phyloP scores from a whole-genome alignment of 129 eudicot species.

The Scalesia atractyloides region DNA sequence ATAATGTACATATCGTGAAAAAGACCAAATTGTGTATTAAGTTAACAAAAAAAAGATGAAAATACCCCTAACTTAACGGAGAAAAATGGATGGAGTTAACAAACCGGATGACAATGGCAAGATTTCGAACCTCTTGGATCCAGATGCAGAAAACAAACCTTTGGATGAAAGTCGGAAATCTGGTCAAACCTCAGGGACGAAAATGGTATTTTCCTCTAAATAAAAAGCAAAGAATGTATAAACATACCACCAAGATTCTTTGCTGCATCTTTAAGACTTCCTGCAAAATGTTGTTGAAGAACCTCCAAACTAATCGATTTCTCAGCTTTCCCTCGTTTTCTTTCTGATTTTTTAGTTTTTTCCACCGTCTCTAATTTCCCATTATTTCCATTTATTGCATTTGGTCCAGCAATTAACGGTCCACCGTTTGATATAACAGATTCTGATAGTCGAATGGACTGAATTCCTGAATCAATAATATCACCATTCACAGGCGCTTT shows the following conservation, averaged over 20 bases:
- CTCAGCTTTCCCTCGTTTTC: slow-evolving; percentile 94
- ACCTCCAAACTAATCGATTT: slow-evolving; percentile 89
- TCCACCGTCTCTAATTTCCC: slow-evolving; percentile 38
- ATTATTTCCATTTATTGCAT: slow-evolving; percentile 28
- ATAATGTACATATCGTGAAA: too few relatives aligned
- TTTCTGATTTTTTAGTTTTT: slow-evolving; percentile 62
- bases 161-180: too few relatives aligned
- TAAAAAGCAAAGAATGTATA: slow-evolving; percentile 20
- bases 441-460: slow-evolving; percentile 42
- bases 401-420: slow-evolving; percentile 30
- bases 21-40: too few relatives aligned
- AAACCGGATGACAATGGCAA: too few relatives aligned
- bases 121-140: too few relatives aligned
- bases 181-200: too few relatives aligned
- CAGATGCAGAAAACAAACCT: too few relatives aligned
- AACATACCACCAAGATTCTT: slow-evolving; percentile 87
- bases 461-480: slow-evolving; percentile 42
- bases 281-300: slow-evolving; percentile 88
- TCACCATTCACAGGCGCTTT: slow-evolving; percentile 55
- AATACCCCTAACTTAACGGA: too few relatives aligned
- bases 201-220: too few relatives aligned
- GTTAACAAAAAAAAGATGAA: too few relatives aligned
- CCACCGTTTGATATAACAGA: slow-evolving; percentile 41
- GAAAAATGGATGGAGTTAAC: too few relatives aligned
- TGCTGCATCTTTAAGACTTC: slow-evolving; percentile 96